Evolutionary conservation across 305 asterid genomes (phyloP).

Genomic region (Plantago coronopus): DNA sequence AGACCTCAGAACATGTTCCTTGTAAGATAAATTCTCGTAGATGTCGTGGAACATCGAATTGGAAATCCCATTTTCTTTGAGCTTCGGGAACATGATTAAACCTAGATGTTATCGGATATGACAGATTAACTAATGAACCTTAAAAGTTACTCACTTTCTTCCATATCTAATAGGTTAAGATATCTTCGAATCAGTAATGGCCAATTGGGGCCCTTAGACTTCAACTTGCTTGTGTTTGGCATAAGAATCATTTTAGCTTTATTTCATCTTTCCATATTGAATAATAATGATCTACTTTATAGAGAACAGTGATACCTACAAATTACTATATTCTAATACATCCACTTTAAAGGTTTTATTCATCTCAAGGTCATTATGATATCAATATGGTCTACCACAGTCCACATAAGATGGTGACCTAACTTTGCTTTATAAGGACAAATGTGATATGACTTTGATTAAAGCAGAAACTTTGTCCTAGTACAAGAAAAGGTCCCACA

Average conservation of each 20-base stretch:
- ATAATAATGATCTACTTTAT: slow-evolving; percentile 21
- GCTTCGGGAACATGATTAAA: too few relatives aligned
- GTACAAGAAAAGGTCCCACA: slow-evolving; percentile 41
- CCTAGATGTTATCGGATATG: too few relatives aligned
- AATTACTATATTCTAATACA: slow-evolving; percentile 15
- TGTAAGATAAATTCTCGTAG: too few relatives aligned
- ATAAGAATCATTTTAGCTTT: slow-evolving; percentile 24
- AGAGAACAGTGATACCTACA: slow-evolving; percentile 22
- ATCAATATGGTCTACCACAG: slow-evolving; percentile 41
- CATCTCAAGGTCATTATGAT: slow-evolving; percentile 28
- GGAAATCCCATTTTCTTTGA: too few relatives aligned
- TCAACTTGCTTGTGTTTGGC: slow-evolving; percentile 13
- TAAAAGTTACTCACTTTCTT: slow-evolving; percentile 3
- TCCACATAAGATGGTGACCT: slow-evolving; percentile 40
- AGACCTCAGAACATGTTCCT: not conserved
- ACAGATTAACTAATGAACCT: not conserved
- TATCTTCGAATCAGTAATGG: not conserved
- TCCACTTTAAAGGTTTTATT: slow-evolving; percentile 17
- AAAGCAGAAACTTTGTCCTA: slow-evolving; percentile 23
- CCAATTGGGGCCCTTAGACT: not conserved
- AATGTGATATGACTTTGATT: slow-evolving; percentile 43
- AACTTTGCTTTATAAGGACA: slow-evolving; percentile 41
- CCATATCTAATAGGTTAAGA: not conserved
- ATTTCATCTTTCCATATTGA: slow-evolving; percentile 16
- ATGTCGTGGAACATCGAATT: too few relatives aligned